Evolutionary conservation across 768 basidiomycete genomes (phyloP).

Genomic region (Amanita polypyramis): DNA sequence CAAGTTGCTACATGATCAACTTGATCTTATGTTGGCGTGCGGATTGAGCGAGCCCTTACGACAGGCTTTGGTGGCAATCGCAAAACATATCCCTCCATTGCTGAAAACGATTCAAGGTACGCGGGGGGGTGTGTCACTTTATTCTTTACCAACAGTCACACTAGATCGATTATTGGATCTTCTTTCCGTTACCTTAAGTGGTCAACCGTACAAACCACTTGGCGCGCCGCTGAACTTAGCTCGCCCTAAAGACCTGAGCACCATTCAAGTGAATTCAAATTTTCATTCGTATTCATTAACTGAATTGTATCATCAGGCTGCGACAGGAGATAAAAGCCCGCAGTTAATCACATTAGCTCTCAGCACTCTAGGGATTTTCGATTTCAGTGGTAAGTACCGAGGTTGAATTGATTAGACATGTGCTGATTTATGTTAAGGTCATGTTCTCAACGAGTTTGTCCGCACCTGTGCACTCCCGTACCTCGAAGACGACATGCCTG

Average conservation of each 20-base stretch:
- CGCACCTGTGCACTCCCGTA: constrained; percentile 86
- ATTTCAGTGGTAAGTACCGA: constrained; percentile 68
- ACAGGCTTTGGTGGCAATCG: constrained; percentile 76
- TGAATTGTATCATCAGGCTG: constrained; percentile 19
- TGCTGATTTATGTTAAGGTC: constrained; percentile 38
- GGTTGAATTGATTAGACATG: neutral
- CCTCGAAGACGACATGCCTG: constrained; percentile 83
- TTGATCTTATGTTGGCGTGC: constrained; percentile 93
- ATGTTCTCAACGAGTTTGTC: constrained; percentile 92
- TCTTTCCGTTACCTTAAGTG: constrained; percentile 70
- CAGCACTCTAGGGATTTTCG: constrained; percentile 80
- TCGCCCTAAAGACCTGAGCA: constrained; percentile 40
- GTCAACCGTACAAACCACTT: constrained; percentile 78
- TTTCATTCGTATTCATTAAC: constrained; percentile 5
- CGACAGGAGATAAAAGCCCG: constrained; percentile 47
- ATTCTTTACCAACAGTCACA: neutral
- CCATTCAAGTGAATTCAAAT: constrained; percentile 29
- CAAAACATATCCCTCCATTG: constrained; percentile 80
- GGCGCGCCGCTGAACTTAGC: constrained; percentile 67
- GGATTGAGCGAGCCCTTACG: constrained; percentile 86
- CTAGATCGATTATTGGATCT: constrained; percentile 85
- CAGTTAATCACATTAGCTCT: constrained; percentile 77
- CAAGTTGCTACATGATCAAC: constrained; percentile 89
- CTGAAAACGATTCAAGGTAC: constrained; percentile 86
- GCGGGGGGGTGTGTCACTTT: constrained; percentile 2